Base-by-base conservation (phyloP, 139 green algal species). In the Coelastrella sp. region DNA sequence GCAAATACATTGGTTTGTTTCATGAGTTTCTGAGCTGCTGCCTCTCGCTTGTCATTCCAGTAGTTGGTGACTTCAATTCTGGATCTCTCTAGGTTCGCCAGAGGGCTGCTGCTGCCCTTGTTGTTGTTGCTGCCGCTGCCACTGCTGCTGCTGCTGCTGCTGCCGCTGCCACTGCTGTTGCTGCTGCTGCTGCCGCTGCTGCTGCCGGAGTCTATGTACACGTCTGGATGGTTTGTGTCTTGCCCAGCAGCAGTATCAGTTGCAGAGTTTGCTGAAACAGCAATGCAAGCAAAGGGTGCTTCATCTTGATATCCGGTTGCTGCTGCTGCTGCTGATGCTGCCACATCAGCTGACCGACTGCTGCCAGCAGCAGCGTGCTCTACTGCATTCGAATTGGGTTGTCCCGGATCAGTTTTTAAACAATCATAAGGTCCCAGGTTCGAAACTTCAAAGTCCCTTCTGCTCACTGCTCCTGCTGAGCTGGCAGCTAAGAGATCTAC, bases 71-170 rank as follows among this genome's bases (percentile, higher is more conserved):
- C 13, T 9, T 45, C 68, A n/a, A 57, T 23, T 21, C 68, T 59
- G 13, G 68, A 77, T 7, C 21, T 21, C 27, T 48, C 38, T 38
- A 77, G 27, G 21, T 48, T 45, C 4, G 15, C 25, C 25, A 48
- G 38, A 35, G 68, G 38, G 15, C 15, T 30, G 38, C 45, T 38
- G 2, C 4, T 13, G 27, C 9, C 38, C 30, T 27, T 15, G 45
- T 6, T 27, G 41, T 43, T 62, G 43, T 43, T 63, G 72, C 72
- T 66, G 72, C 43, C 63, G 71, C 27, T 45, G 71, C 71, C 63
- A 27, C 72, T 79, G 72, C 72, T 79, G 72, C 23, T 43, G 41
- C 35, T 30, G 37, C 35, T 60, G 68, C 35, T 53, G 37, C 37
- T 37, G 69, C n/a, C n/a, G n/a, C n/a, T n/a, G n/a, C n/a, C n/a